These are phyloP conservation scores for Erythrophleum fordii DNA, from an alignment of 306 rosid species.

Conservation along the genomic window DNA sequence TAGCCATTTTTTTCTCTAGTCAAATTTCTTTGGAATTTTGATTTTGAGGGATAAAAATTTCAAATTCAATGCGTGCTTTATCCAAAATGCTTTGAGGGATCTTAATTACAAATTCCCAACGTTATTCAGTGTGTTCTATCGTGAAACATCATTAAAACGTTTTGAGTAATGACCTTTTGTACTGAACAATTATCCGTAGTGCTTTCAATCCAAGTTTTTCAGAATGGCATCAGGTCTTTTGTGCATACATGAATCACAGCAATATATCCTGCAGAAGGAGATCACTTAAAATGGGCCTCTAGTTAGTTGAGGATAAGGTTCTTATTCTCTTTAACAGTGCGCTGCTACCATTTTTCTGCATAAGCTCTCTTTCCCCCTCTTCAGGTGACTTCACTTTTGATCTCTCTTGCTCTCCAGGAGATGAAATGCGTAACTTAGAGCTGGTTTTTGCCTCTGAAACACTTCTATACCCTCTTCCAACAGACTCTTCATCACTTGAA, in stretches of 20 bases:
- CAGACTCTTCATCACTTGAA: slow-evolving; percentile 4
- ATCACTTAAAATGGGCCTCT: neutral
- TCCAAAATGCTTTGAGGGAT: too few relatives aligned
- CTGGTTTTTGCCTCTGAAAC: neutral
- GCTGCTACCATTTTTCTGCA: neutral
- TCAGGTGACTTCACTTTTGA: neutral
- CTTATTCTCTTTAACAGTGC: neutral
- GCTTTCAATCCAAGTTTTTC: neutral
- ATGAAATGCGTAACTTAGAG: neutral
- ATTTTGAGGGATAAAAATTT: too few relatives aligned
- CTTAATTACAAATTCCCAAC: too few relatives aligned
- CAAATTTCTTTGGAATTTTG: too few relatives aligned
- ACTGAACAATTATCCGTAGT: neutral
- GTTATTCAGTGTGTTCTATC: too few relatives aligned
- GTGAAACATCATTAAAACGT: neutral
- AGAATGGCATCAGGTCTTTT: neutral
- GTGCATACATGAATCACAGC: neutral
- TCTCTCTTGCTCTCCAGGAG: neutral
- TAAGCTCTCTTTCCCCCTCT: neutral
- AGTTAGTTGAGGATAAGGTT: neutral
- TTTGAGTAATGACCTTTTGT: neutral
- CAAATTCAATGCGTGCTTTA: too few relatives aligned
- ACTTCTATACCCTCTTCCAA: neutral
- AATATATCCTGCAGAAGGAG: neutral
- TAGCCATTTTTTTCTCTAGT: too few relatives aligned